Percentiles rank a stretch among this genome's conserved stretches.
phyloP scores from a whole-genome alignment of 2,329 filamentous ascomycete species.

The Cadophora malorum region DNA sequence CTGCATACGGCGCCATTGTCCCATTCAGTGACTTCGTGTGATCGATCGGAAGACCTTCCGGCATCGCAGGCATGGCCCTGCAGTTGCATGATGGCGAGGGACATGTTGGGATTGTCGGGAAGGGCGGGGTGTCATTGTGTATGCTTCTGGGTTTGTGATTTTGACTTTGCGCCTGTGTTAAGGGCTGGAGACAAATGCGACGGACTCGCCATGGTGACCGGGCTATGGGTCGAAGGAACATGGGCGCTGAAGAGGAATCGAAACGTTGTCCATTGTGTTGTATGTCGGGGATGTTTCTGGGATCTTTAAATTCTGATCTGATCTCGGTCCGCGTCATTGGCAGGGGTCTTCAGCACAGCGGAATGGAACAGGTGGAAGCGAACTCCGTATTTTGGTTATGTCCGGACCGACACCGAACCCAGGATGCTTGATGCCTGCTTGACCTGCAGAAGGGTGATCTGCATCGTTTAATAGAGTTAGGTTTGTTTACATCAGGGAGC shows the following conservation, averaged over 20 bases:
- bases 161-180: not conserved
- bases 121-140: slow-evolving; percentile 28
- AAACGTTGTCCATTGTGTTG: slow-evolving; percentile 9
- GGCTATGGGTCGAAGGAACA: slow-evolving; percentile 35
- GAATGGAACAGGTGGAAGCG: not conserved
- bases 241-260: slow-evolving; percentile 20
- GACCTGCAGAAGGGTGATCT: not conserved
- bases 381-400: slow-evolving; percentile 10
- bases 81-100: slow-evolving; percentile 80
- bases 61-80: slow-evolving; percentile 68
- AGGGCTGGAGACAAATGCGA: not conserved
- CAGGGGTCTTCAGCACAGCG: not conserved
- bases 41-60: slow-evolving; percentile 76
- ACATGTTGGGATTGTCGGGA: slow-evolving; percentile 54
- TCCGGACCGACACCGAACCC: slow-evolving; percentile 7
- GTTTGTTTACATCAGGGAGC: not conserved
- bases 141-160: not conserved
- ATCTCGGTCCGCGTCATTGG: slow-evolving; percentile 7
- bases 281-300: too few relatives aligned
- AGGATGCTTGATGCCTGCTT: not conserved
- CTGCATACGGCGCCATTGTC: slow-evolving; percentile 77
- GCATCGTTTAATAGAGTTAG: not conserved
- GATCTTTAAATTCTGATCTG: slow-evolving; percentile 6
- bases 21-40: slow-evolving; percentile 72
- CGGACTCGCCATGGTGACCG: slow-evolving; percentile 31